Conservation (phyloP, 805 yeast species). For the Maudiozyma saulgeensis region DNA sequence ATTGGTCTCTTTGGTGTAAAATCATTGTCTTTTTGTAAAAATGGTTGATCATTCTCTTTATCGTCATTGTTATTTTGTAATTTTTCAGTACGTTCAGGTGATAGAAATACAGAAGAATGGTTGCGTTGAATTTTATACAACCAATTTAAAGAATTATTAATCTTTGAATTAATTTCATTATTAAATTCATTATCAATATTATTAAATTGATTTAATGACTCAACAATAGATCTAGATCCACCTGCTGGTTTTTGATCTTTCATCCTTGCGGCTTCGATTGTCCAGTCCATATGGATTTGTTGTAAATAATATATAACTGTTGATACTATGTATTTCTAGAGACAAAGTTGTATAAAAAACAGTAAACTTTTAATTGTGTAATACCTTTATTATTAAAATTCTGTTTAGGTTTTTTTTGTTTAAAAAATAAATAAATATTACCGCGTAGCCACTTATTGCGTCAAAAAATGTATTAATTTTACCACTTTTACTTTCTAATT, state of each 20-base stretch:
- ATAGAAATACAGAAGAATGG: background rate
- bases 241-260: slow-evolving; percentile 22
- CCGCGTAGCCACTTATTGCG: too few relatives aligned
- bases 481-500: too few relatives aligned
- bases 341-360: too few relatives aligned
- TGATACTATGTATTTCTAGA: too few relatives aligned
- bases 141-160: slow-evolving; percentile 18
- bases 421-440: too few relatives aligned
- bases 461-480: too few relatives aligned
- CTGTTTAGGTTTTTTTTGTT: too few relatives aligned
- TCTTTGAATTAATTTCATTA: slow-evolving; percentile 10
- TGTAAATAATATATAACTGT: too few relatives aligned
- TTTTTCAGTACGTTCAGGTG: background rate
- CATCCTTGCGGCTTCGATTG: slow-evolving; percentile 21
- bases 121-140: slow-evolving; percentile 1
- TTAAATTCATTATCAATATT: slow-evolving; percentile 17
- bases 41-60: background rate
- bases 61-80: background rate
- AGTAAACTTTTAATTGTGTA: too few relatives aligned
- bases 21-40: background rate
- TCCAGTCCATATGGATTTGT: slow-evolving; percentile 23
- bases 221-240: slow-evolving; percentile 26
- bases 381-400: too few relatives aligned
- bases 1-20: slow-evolving; percentile 4
- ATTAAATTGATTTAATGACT: slow-evolving; percentile 22